Percentiles rank a stretch among this genome's conserved stretches.
Evolutionary conservation across 495 filamentous ascomycete genomes (phyloP).

Genomic region (Polyplosphaeria fusca): DNA sequence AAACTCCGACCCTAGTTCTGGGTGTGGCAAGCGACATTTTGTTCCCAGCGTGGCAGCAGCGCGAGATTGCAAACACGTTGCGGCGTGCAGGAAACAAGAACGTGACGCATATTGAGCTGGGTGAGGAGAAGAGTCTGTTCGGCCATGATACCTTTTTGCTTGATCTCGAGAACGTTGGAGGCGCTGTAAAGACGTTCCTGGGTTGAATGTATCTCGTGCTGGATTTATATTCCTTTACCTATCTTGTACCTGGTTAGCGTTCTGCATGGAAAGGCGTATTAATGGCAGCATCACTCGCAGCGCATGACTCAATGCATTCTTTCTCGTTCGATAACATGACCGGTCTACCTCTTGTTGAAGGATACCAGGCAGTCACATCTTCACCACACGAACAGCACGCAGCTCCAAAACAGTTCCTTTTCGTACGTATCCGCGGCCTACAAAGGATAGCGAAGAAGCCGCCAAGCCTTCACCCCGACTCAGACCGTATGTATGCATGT

Average conservation of each 20-base stretch:
- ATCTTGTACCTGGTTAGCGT: background rate
- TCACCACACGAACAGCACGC: too few species aligned
- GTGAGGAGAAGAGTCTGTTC: constrained; percentile 87
- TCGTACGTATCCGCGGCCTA: too few species aligned
- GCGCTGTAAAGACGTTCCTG: constrained; percentile 74
- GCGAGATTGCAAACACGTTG: constrained; percentile 86
- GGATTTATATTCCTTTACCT: background rate
- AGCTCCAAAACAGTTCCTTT: too few species aligned
- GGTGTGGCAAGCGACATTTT: constrained; percentile 95
- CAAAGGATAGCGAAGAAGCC: too few species aligned
- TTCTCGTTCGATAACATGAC: too few species aligned
- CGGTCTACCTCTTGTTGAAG: too few species aligned
- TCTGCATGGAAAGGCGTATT: constrained; percentile 9
- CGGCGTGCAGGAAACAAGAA: constrained; percentile 68
- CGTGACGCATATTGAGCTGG: constrained; percentile 85
- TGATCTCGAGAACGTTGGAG: constrained; percentile 87
- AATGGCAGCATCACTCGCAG: too few species aligned
- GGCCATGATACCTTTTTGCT: constrained; percentile 96
- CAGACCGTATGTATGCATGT: too few species aligned
- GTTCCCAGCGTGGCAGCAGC: constrained; percentile 98
- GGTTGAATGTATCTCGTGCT: constrained; percentile 39
- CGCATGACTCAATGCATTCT: too few species aligned
- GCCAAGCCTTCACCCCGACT: too few species aligned
- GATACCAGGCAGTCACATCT: too few species aligned
- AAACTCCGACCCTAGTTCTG: constrained; percentile 81